Evolutionary conservation across 768 basidiomycete genomes (phyloP).

Genomic region (Pholiota conissans): DNA sequence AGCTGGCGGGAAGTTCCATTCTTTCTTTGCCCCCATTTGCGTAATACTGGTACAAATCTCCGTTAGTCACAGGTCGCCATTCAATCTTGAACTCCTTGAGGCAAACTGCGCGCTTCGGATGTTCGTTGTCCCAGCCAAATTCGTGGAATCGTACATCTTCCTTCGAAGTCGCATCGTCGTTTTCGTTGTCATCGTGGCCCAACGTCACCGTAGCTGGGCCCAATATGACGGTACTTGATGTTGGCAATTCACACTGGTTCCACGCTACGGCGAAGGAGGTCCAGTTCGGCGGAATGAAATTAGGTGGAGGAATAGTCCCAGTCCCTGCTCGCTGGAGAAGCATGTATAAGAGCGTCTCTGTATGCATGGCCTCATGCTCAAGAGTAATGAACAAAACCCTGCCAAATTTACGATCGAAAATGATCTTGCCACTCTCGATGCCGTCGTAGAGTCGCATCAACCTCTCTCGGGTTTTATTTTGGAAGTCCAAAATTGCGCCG

Average conservation of each 20-base stretch:
- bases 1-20: slow-evolving; percentile 66
- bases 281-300: slow-evolving; percentile 77
- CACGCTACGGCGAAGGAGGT: slow-evolving; percentile 45
- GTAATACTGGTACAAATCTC: slow-evolving; percentile 77
- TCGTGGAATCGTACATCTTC: slow-evolving; percentile 54
- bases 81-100: slow-evolving; percentile 76
- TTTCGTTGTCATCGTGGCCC: slow-evolving; percentile 85
- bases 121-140: slow-evolving; percentile 96
- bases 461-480: slow-evolving; percentile 73
- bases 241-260: slow-evolving; percentile 47
- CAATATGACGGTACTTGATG: slow-evolving; percentile 48
- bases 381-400: slow-evolving; percentile 88
- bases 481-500: slow-evolving; percentile 70
- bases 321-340: slow-evolving; percentile 78
- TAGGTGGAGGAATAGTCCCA: slow-evolving; percentile 77
- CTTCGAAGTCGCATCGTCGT: slow-evolving; percentile 48
- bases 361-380: slow-evolving; percentile 89
- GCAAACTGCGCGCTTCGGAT: slow-evolving; percentile 59
- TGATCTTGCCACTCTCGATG: slow-evolving; percentile 48
- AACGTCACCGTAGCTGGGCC: slow-evolving; percentile 60
- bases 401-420: slow-evolving; percentile 64
- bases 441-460: slow-evolving; percentile 73
- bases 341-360: slow-evolving; percentile 96
- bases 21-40: slow-evolving; percentile 39
- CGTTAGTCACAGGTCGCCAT: slow-evolving; percentile 87